Conservation (phyloP, 305 asterid genomes). For the Fraxinus paxiana region DNA sequence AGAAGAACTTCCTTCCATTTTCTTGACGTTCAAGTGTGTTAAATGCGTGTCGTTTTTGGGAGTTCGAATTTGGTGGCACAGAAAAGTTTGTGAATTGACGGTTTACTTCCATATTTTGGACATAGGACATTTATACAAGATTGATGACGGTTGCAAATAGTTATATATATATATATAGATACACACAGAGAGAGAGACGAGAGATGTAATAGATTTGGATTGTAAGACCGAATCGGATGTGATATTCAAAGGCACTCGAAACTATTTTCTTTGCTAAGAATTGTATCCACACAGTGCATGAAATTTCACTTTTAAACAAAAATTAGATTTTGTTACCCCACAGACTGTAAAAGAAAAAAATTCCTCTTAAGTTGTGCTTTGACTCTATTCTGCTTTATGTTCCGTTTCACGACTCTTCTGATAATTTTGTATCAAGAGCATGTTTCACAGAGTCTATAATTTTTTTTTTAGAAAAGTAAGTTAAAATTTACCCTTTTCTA, state of each 20-base stretch:
- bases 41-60: neutral
- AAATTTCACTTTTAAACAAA: neutral
- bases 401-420: neutral
- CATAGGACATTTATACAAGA: constrained; percentile 20
- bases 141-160: constrained; percentile 21
- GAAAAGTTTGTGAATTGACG: neutral
- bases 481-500: neutral
- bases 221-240: constrained; percentile 40
- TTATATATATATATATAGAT: too few relatives aligned
- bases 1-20: constrained; percentile 49
- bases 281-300: constrained; percentile 28
- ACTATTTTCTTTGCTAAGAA: constrained; percentile 25
- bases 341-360: neutral
- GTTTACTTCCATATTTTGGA: neutral
- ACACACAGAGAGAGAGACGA: too few relatives aligned
- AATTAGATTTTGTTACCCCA: constrained; percentile 3
- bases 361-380: neutral
- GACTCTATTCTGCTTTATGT: neutral
- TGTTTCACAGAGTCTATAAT: neutral
- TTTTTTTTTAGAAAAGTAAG: neutral
- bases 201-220: constrained; percentile 27
- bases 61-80: neutral
- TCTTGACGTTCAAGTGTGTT: neutral
- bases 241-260: constrained; percentile 35
- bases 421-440: neutral